These are phyloP conservation scores for Cenchrus purpureus DNA, from an alignment of 176 grass and related monocot species.

Conservation along the genomic window DNA sequence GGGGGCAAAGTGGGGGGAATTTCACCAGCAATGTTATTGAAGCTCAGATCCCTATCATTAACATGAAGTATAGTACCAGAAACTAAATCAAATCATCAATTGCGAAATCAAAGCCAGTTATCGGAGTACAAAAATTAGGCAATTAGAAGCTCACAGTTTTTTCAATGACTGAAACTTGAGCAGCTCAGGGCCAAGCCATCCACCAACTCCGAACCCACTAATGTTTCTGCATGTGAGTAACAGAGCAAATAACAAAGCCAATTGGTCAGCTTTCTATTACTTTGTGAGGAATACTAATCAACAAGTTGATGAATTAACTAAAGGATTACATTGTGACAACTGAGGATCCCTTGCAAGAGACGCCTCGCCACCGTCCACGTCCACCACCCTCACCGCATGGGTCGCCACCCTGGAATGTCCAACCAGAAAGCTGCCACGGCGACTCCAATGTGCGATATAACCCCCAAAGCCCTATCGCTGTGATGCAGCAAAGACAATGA, in stretches of 20 bases:
- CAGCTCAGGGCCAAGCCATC: slow-evolving; percentile 61
- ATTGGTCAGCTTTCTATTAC: background rate
- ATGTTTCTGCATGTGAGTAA: slow-evolving; percentile 67
- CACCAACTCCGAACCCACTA: slow-evolving; percentile 69
- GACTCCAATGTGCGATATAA: slow-evolving; percentile 52
- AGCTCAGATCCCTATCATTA: slow-evolving; percentile 71
- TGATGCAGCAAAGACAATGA: background rate
- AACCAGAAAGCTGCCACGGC: slow-evolving; percentile 55
- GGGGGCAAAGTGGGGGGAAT: slow-evolving; percentile 77
- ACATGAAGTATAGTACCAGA: slow-evolving; percentile 31
- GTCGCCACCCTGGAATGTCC: slow-evolving; percentile 55
- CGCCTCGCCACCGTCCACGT: slow-evolving; percentile 44
- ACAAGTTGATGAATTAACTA: slow-evolving; percentile 17
- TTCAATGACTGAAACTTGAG: slow-evolving; percentile 72
- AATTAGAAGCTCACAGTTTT: slow-evolving; percentile 60
- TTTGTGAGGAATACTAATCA: slow-evolving; percentile 25
- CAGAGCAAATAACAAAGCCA: slow-evolving; percentile 26
- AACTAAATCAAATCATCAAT: slow-evolving; percentile 31
- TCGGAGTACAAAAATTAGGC: slow-evolving; percentile 13
- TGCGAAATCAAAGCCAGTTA: slow-evolving; percentile 20
- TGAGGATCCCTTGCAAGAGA: slow-evolving; percentile 65
- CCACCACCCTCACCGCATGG: slow-evolving; percentile 46
- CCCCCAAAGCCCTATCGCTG: slow-evolving; percentile 51
- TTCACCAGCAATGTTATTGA: slow-evolving; percentile 76
- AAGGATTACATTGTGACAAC: slow-evolving; percentile 70